Evolutionary conservation across 2,329 filamentous ascomycete species (phyloP).

Genomic region (Beauveria bassiana): DNA sequence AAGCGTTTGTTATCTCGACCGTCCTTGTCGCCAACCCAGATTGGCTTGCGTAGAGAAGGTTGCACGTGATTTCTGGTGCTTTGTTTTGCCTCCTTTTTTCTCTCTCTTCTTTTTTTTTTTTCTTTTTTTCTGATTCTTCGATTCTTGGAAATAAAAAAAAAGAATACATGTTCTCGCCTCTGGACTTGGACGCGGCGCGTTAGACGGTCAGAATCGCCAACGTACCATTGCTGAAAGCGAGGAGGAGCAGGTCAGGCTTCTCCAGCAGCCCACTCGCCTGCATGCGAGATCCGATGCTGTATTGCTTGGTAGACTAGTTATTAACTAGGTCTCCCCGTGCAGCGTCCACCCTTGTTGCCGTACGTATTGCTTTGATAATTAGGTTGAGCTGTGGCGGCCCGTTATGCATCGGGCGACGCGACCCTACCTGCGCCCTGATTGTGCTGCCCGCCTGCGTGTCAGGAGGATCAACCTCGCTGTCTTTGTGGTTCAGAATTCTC

Average conservation of each 20-base stretch:
- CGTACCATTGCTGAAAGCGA: too few species aligned
- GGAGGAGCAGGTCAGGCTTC: neutral
- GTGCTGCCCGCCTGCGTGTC: neutral
- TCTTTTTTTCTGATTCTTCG: too few species aligned
- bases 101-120: neutral
- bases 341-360: neutral
- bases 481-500: too few species aligned
- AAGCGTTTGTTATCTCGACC: neutral
- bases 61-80: neutral
- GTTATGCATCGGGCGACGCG: neutral
- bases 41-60: neutral
- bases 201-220: neutral
- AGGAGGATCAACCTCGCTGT: too few species aligned
- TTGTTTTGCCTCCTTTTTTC: neutral
- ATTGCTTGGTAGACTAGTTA: too few species aligned
- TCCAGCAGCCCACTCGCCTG: neutral
- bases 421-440: neutral
- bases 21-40: neutral
- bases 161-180: too few species aligned
- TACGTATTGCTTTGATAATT: too few species aligned
- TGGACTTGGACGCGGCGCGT: neutral
- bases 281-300: conserved; percentile 4
- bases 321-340: neutral
- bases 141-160: too few species aligned
- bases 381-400: neutral